Base-by-base conservation (phyloP, 2,329 filamentous ascomycete species). In the Epichloe brachyelytri region DNA sequence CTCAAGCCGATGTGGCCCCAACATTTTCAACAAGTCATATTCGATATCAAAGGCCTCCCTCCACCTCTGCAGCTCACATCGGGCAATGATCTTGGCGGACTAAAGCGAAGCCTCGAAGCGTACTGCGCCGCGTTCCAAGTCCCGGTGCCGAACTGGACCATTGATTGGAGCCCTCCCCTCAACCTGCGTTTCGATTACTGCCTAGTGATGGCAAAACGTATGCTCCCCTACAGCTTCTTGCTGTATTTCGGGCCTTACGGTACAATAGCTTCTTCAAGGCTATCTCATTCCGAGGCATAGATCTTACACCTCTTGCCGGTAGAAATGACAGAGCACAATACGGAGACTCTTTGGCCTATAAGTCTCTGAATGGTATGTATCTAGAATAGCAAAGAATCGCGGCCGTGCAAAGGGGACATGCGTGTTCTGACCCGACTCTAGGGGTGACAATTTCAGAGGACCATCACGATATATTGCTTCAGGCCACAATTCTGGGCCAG, bases 201-300 rank as follows among this genome's bases (percentile, higher is more conserved):
- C 70, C 74, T 12, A 62, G 69, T 3, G 62, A 63, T 2, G 64
- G 65, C 3, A 55, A 59, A 2, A 58, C 58, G 5, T 80, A 80
- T 58, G 70, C 70, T 4, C 63, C 71, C 4, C 60, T 76, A 38
- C 77, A 80, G 59, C 65, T 80, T 3, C 62, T 80, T n/a, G 77
- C 77, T 10, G 71, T 79, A 1, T 71, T 80, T 56, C 71, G 76
- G 4, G 75, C 77, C 2, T 62, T 80, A 53, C 70, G 77, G 10
- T 80, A 78, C 59, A 80, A 80, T 50, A 77, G 76, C 55, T 80
- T 75, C 57, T 80, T 80, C 63, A 76, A 74, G 52, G 74, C 76
- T 0, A 61, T 80, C n/a, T 79, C 75, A 2, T 78, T 80, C 54
- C 62, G 67, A 10, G 70, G 75, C 49, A 68, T 80, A 14, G 73